Percentiles rank a stretch among this genome's conserved stretches.
These are phyloP conservation scores for Solanum microdontum DNA, from an alignment of 257 asterid species.

Conservation along the genomic window DNA sequence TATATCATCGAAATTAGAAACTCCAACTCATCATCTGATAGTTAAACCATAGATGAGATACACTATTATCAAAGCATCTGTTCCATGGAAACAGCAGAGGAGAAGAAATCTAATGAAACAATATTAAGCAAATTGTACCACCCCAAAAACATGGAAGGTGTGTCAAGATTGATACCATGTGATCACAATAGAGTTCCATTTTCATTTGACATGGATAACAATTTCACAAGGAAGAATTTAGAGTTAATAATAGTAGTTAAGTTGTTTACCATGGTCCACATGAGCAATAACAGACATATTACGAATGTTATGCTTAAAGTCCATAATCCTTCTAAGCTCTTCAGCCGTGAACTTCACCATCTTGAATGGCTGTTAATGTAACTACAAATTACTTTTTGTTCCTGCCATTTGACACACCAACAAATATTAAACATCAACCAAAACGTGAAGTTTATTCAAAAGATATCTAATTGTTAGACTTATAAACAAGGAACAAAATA, in stretches of 20 bases:
- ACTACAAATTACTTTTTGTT: not conserved
- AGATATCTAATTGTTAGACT: not conserved
- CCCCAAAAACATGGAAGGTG: not conserved
- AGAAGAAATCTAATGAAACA: not conserved
- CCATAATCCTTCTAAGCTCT: constrained; percentile 33
- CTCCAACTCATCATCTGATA: not conserved
- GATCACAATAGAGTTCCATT: not conserved
- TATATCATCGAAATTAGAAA: not conserved
- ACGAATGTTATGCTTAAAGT: constrained; percentile 29
- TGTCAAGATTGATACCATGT: not conserved
- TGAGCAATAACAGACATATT: constrained; percentile 42
- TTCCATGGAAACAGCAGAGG: not conserved
- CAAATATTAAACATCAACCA: not conserved
- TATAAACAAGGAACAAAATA: not conserved
- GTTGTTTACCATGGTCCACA: constrained; percentile 30
- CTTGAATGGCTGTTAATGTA: not conserved
- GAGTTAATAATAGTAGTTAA: no score
- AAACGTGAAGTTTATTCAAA: not conserved
- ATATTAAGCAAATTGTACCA: not conserved
- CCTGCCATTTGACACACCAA: not conserved
- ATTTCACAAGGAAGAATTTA: not conserved
- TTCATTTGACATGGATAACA: not conserved
- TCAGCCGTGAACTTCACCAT: constrained; percentile 44
- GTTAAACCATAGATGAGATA: not conserved
- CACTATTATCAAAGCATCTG: not conserved